Conservation (phyloP, 2,329 filamentous ascomycete genomes). For the Pestalotiopsis sp. region DNA sequence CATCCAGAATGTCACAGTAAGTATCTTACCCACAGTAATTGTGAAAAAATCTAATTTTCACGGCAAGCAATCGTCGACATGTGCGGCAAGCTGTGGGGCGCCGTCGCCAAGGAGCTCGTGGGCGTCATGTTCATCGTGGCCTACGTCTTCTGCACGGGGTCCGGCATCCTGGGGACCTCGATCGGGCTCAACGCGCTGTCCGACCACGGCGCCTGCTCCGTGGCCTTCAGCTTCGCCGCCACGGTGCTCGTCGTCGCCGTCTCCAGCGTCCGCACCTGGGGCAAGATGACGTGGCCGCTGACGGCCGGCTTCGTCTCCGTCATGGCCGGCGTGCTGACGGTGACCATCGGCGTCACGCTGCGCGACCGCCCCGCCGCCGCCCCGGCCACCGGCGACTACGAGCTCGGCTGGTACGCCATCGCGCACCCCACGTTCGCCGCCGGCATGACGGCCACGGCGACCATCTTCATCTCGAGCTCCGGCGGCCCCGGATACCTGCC, state of each 20-base stretch:
- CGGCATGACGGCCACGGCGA: constrained; percentile 57
- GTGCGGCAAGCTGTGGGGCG: constrained; percentile 57
- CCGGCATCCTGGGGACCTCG: constrained; percentile 61
- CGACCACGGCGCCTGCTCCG: constrained; percentile 59
- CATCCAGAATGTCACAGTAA: constrained; percentile 39
- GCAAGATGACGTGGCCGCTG: constrained; percentile 62
- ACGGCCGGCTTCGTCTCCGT: constrained; percentile 62
- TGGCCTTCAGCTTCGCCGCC: constrained; percentile 57
- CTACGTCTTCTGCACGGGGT: constrained; percentile 57
- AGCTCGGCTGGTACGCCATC: constrained; percentile 58
- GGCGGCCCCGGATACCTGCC: constrained; percentile 39
- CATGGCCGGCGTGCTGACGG: constrained; percentile 58
- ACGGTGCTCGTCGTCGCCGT: constrained; percentile 49
- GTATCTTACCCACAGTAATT: background rate
- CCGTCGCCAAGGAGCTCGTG: constrained; percentile 51
- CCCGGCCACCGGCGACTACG: constrained; percentile 57
- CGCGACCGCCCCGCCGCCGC: constrained; percentile 60
- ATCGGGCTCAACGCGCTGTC: constrained; percentile 63
- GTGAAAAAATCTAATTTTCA: background rate
- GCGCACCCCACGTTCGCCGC: constrained; percentile 57
- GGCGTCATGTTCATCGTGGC: constrained; percentile 61
- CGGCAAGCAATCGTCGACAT: constrained; percentile 49
- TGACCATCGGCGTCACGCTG: constrained; percentile 58
- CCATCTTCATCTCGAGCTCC: constrained; percentile 60
- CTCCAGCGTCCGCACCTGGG: constrained; percentile 53